These are phyloP conservation scores for Trametes cubensis DNA, from an alignment of 768 basidiomycete species.

Conservation along the genomic window DNA sequence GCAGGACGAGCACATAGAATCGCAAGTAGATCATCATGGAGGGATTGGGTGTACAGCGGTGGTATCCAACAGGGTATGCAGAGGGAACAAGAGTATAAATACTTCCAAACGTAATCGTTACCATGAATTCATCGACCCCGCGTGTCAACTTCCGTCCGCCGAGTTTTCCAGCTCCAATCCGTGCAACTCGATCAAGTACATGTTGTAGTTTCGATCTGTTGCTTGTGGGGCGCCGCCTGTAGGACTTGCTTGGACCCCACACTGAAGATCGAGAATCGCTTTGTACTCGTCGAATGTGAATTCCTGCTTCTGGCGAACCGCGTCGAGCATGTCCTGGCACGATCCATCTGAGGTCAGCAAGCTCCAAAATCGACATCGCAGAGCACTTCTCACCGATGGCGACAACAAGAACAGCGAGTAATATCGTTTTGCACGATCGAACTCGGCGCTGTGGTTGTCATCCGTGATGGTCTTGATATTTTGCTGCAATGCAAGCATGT, in stretches of 20 bases:
- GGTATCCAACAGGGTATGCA: conserved; percentile 22
- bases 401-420: conserved; percentile 76
- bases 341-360: too few species aligned
- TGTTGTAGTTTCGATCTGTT: conserved; percentile 73
- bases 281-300: conserved; percentile 95
- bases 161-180: conserved; percentile 63
- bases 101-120: conserved; percentile 14
- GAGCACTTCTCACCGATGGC: conserved; percentile 60
- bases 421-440: conserved; percentile 77
- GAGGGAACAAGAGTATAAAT: conserved; percentile 25
- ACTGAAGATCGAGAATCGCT: conserved; percentile 86
- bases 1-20: conserved; percentile 5
- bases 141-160: conserved; percentile 37
- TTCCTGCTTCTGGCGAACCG: conserved; percentile 58
- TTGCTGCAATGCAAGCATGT: conserved; percentile 91
- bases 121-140: not conserved
- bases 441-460: conserved; percentile 62
- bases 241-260: conserved; percentile 71
- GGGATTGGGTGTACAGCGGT: conserved; percentile 24
- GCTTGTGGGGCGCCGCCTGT: conserved; percentile 55
- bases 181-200: conserved; percentile 90
- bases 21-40: conserved; percentile 1
- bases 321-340: conserved; percentile 75
- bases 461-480: conserved; percentile 77
- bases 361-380: not conserved